These are phyloP conservation scores for Ensete ventricosum DNA, from an alignment of 176 grass and related monocot genomes.

Conservation along the genomic window DNA sequence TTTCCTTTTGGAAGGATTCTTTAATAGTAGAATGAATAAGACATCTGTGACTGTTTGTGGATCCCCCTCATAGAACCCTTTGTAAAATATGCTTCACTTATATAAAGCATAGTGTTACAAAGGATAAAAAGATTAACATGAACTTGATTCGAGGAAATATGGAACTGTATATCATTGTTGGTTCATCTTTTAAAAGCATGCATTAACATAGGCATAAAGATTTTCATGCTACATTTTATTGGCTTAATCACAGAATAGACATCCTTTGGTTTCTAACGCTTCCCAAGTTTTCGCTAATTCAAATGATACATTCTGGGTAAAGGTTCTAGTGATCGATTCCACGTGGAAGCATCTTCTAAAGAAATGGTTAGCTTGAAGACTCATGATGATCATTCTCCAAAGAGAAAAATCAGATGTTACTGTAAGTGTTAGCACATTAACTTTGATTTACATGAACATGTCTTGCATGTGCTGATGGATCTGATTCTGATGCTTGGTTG, in stretches of 20 bases:
- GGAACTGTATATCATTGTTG: neutral
- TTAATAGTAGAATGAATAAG: neutral
- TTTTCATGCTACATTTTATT: neutral
- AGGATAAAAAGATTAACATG: neutral
- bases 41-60: neutral
- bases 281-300: neutral
- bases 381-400: neutral
- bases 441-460: neutral
- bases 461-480: neutral
- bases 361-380: neutral
- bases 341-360: neutral
- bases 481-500: neutral
- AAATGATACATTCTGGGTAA: neutral
- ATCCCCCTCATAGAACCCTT: neutral
- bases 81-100: neutral
- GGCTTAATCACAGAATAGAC: neutral
- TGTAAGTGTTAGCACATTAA: neutral
- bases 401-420: neutral
- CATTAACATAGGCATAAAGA: neutral
- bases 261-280: neutral
- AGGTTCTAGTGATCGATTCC: neutral
- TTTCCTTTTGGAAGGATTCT: neutral
- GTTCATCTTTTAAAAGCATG: neutral
- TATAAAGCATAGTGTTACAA: neutral
- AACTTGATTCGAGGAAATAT: neutral